A percentile compares a stretch with the other conserved stretches of the same genome.
Conservation (phyloP, 2,329 filamentous ascomycete species). For the Lachnellula arida region DNA sequence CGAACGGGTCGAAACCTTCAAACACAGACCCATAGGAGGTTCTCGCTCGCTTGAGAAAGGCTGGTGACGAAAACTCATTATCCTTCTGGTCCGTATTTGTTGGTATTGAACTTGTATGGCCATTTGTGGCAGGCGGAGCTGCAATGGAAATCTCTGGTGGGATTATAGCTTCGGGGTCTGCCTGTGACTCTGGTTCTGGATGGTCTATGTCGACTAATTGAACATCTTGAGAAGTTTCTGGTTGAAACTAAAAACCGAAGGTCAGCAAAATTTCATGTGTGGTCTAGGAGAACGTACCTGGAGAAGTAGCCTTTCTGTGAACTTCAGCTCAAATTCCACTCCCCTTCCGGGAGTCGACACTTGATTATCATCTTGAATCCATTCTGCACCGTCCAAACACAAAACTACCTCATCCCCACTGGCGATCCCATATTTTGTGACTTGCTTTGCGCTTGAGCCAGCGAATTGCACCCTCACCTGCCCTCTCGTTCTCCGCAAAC, state of each 20-base stretch:
- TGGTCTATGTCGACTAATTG: conserved; percentile 51
- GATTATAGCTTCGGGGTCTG: conserved; percentile 9
- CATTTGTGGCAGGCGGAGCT: conserved; percentile 17
- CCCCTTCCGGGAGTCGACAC: conserved; percentile 46
- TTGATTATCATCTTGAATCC: conserved; percentile 39
- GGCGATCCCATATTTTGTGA: conserved; percentile 63
- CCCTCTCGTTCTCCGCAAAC: conserved; percentile 69
- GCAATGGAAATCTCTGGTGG: conserved; percentile 18
- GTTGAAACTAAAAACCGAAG: conserved; percentile 38
- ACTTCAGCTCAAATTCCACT: conserved; percentile 56
- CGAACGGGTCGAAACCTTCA: conserved; percentile 54
- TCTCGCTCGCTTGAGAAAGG: conserved; percentile 69
- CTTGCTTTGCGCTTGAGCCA: conserved; percentile 63
- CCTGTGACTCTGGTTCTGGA: conserved; percentile 25
- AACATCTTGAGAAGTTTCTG: conserved; percentile 43
- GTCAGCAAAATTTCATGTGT: conserved; percentile 14
- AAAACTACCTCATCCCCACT: conserved; percentile 75
- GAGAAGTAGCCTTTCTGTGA: conserved; percentile 45
- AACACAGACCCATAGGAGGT: conserved; percentile 65
- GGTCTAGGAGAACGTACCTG: conserved; percentile 33
- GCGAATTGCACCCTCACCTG: conserved; percentile 76
- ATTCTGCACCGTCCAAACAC: conserved; percentile 63
- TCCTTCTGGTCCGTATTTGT: conserved; percentile 36
- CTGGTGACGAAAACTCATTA: conserved; percentile 67
- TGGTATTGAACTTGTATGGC: conserved; percentile 15